Conservation (phyloP, 2,329 filamentous ascomycete genomes). For the Thelonectria rubi region DNA sequence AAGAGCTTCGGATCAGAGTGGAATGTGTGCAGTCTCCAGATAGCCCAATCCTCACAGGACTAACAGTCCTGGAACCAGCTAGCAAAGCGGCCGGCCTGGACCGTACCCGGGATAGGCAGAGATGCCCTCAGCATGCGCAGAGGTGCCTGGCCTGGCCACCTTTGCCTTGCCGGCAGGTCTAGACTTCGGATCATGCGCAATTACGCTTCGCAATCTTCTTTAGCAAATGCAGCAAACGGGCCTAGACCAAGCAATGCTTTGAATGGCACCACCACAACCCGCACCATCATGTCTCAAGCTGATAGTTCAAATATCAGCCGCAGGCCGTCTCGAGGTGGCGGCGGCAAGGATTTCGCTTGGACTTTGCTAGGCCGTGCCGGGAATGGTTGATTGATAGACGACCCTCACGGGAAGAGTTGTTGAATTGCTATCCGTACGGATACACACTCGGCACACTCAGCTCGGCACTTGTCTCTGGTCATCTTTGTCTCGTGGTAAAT, state of each 20-base stretch:
- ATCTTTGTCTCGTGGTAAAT: too few relatives aligned
- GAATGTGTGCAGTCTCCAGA: too few relatives aligned
- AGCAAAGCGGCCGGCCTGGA: too few relatives aligned
- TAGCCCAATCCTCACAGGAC: too few relatives aligned
- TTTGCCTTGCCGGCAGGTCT: too few relatives aligned
- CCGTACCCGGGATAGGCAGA: too few relatives aligned
- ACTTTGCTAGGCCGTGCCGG: slow-evolving; percentile 24
- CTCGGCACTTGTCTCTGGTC: too few relatives aligned
- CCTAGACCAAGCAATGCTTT: slow-evolving; percentile 32
- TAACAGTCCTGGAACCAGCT: too few relatives aligned
- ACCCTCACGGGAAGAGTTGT: slow-evolving; percentile 24
- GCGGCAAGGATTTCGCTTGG: slow-evolving; percentile 16
- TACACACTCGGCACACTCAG: too few relatives aligned
- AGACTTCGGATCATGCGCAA: neutral
- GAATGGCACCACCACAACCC: slow-evolving; percentile 26
- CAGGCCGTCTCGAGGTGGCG: neutral
- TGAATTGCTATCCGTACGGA: slow-evolving; percentile 17
- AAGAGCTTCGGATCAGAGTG: too few relatives aligned
- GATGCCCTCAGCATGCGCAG: too few relatives aligned
- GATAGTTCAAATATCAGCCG: slow-evolving; percentile 11
- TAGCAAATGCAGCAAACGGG: slow-evolving; percentile 17
- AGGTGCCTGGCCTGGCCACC: too few relatives aligned
- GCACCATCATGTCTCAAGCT: slow-evolving; percentile 22
- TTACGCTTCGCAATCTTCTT: slow-evolving; percentile 13
- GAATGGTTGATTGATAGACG: slow-evolving; percentile 19